A percentile compares a stretch with the other conserved stretches of the same genome.
Conservation (phyloP, 164 flowering plant genomes). For the Tetrastigma voinierianum region DNA sequence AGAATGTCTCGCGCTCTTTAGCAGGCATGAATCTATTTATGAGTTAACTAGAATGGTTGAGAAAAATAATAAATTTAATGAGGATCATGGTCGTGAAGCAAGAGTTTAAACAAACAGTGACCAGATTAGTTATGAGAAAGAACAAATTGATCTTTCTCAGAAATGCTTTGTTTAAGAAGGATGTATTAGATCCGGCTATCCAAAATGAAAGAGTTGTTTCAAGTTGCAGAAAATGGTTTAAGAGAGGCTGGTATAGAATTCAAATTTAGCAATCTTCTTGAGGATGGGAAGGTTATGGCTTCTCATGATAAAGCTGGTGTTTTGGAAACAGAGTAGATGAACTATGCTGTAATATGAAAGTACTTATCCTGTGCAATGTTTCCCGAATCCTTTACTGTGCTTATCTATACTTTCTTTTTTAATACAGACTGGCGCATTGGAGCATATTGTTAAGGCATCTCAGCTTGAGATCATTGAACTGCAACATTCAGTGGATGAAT, state of each 20-base stretch:
- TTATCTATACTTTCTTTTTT: neutral
- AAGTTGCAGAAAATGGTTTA: constrained; percentile 85
- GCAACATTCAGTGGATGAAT: constrained; percentile 69
- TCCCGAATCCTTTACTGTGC: neutral
- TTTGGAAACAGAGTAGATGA: constrained; percentile 58
- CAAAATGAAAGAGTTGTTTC: constrained; percentile 57
- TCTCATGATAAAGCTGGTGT: constrained; percentile 28
- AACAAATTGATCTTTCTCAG: constrained; percentile 77
- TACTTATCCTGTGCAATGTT: neutral
- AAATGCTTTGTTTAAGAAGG: constrained; percentile 74
- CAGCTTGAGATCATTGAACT: constrained; percentile 89
- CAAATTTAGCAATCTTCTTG: constrained; percentile 44
- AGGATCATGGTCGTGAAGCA: constrained; percentile 48
- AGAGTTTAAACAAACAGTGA: constrained; percentile 57
- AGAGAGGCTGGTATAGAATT: constrained; percentile 72
- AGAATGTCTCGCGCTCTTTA: constrained; percentile 73
- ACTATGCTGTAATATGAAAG: constrained; percentile 69
- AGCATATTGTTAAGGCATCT: constrained; percentile 81
- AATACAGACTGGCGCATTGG: constrained; percentile 86
- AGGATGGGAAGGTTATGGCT: constrained; percentile 26
- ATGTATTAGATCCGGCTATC: constrained; percentile 46
- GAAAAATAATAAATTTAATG: constrained; percentile 50
- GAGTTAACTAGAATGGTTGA: constrained; percentile 45
- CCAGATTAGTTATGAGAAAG: constrained; percentile 72
- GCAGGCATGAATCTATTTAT: constrained; percentile 68